Evolutionary conservation across 1,284 basidiomycete genomes (phyloP).

Genomic region (Bjerkandera adusta): DNA sequence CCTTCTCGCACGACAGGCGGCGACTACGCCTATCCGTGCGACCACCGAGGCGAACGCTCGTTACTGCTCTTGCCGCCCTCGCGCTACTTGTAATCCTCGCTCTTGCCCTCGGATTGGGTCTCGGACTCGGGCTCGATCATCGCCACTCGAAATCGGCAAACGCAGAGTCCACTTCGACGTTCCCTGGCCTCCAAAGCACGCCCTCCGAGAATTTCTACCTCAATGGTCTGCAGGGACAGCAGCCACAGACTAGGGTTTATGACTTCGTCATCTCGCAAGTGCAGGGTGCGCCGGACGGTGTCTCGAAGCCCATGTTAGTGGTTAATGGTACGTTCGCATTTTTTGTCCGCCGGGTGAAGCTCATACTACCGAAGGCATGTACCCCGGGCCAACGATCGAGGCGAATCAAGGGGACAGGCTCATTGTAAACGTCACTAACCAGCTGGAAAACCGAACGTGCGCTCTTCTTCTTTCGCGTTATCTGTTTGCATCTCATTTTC

Average conservation of each 20-base stretch:
- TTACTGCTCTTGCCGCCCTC: conserved; percentile 11
- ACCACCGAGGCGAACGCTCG: neutral
- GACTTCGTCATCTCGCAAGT: conserved; percentile 33
- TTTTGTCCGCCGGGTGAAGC: neutral
- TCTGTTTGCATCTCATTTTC: neutral
- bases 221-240: conserved; percentile 25
- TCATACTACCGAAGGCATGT: conserved; percentile 27
- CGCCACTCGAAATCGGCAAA: conserved; percentile 4
- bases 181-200: conserved; percentile 17
- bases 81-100: conserved; percentile 26
- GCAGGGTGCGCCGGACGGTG: conserved; percentile 35
- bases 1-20: neutral
- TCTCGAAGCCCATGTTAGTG: conserved; percentile 38
- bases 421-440: conserved; percentile 41
- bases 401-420: conserved; percentile 45
- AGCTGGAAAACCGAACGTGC: conserved; percentile 32
- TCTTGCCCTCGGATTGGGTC: conserved; percentile 37
- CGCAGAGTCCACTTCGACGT: conserved; percentile 1
- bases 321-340: conserved; percentile 38
- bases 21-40: too few species aligned
- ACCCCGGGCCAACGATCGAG: conserved; percentile 48
- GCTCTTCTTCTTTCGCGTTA: neutral
- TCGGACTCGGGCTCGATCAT: conserved; percentile 37
- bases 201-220: conserved; percentile 26
- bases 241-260: conserved; percentile 33